Percentiles rank a stretch among this genome's conserved stretches.
Evolutionary conservation across 2,329 filamentous ascomycete species (phyloP).

Genomic region (Colletotrichum sp.): DNA sequence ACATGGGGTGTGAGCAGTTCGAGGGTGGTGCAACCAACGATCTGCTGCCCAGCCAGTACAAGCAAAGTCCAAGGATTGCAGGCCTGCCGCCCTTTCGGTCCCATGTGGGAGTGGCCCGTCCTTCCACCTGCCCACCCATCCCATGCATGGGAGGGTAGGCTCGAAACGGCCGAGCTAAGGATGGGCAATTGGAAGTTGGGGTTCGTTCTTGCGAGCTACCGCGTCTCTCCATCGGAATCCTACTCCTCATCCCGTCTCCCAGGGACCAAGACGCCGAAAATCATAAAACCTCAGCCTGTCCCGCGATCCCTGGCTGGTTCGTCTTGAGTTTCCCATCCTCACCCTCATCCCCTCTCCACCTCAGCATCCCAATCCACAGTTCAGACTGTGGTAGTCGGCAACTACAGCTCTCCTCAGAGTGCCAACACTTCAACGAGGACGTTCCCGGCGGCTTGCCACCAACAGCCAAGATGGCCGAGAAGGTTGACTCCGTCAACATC

Average conservation of each 20-base stretch:
- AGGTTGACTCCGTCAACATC: constrained; percentile 20
- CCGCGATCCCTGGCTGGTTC: constrained; percentile 12
- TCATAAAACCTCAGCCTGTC: constrained; percentile 22
- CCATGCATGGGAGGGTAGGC: background rate
- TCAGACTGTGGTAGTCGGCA: constrained; percentile 13
- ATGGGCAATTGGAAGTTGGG: constrained; percentile 5
- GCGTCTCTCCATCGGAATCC: constrained; percentile 2
- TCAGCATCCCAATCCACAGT: background rate
- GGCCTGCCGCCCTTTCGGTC: constrained; percentile 17
- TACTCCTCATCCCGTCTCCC: constrained; percentile 5
- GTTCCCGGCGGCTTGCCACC: background rate
- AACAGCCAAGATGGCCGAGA: constrained; percentile 11
- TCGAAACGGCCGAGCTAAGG: background rate
- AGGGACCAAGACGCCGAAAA: constrained; percentile 3
- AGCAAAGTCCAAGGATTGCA: background rate
- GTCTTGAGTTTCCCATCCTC: constrained; percentile 18
- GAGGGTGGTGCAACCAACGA: constrained; percentile 13
- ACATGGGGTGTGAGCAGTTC: background rate
- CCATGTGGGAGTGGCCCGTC: constrained; percentile 8
- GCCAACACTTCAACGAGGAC: background rate
- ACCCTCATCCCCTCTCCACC: constrained; percentile 5
- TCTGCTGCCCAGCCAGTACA: constrained; percentile 8
- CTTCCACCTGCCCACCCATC: constrained; percentile 1
- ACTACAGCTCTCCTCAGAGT: background rate
- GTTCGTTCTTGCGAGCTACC: background rate